Base-by-base conservation (phyloP, 768 basidiomycete species). In the Boletus reticulatus region DNA sequence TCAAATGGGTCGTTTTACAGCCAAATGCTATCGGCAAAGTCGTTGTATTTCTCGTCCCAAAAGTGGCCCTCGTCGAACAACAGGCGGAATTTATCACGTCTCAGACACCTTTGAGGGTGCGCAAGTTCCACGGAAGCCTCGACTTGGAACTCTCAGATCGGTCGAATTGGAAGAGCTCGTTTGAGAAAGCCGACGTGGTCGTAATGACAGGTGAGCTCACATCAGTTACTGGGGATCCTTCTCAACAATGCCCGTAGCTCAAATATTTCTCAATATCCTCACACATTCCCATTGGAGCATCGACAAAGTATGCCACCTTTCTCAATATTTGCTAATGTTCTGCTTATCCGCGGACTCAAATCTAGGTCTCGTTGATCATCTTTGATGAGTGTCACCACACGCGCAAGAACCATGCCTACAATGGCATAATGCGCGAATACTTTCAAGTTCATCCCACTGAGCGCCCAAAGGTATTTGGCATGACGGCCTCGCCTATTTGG, bases 401-500 rank as follows among this genome's bases (percentile, higher is more conserved):
- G 0, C 72, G 75, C 50, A 83, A 82, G 63, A 81, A 80, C 52
- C 79, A 84, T 51, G 78, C 83, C 1, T 82, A 82, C 54, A 82
- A 82, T 49, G 76, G 76, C 19, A 80, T 85, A 53, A 81, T 85
- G 80, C 73, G 75, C 19, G 77, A 84, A 45, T 82, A 84, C 65
- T 84, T 78, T 57, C 76, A 76, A 50, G 75, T 67, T 43, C 76
- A 72, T 39, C 63, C 41, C 27, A 48, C 63, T 2, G 63, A 73
- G 19, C 77, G 87, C n/a, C 89, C 91, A 11, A 92, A 89, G 67
- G 78, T 96, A n/a, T 91, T 95, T 57, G 94, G 94, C 4, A 89
- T 96, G 86, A 95, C 94, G 0, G 94, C 94, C 0, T 93, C 90
- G 17, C 93, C 93, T 0, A 84, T 93, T 24, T 92, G 88, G 87